Base-by-base conservation (phyloP, 768 basidiomycete genomes). In the Hypsizygus marmoreus region DNA sequence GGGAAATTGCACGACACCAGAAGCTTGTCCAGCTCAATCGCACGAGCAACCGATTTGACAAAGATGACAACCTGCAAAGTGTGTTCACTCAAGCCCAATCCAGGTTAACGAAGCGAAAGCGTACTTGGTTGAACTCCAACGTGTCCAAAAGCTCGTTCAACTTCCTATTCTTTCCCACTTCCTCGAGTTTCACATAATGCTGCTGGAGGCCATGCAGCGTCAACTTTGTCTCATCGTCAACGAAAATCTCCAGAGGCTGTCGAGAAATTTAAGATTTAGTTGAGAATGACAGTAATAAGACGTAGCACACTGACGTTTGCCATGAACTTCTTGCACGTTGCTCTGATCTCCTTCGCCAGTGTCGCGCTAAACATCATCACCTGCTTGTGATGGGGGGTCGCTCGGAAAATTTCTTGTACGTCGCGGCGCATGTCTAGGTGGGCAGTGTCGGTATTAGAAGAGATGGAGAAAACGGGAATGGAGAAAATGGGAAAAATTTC, bases 291-390 rank as follows among this genome's bases (percentile, higher is more conserved):
- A 41, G 28, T 4, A 35, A 33, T 1, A 22, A n/a, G 13, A 26
- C 14, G 25, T 47, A 33, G 24, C 14, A 39, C 0, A 79, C 94
- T 53, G 59, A 97, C 97, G 64, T 91, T 95, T 24, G 91, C 90
- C 97, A 99, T 99, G 69, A 99, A 99, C 66, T 99, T 98, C 75
- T 98, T 98, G 83, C 97, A 99, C 0, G 97, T 98, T 6, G 86
- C 79, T 46, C 97, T 81, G 47, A 99, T 95, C 55, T 98, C 97
- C 76, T 99, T 98, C 46, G 92, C 84, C 50, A 99, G 73, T 1
- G 97, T 99, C 30, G 97, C 97, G 59, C 93, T 95, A 79, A 99
- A 99, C 97, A 99, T 99, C 97, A 99, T 99, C 57, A 99, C 97
- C 79, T 99, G 95, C 77, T 99, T 99, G 81, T 97, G 94, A 70